phyloP scores from a whole-genome alignment of 2,329 filamentous ascomycete species.

The Sclerotinia spermophila region DNA sequence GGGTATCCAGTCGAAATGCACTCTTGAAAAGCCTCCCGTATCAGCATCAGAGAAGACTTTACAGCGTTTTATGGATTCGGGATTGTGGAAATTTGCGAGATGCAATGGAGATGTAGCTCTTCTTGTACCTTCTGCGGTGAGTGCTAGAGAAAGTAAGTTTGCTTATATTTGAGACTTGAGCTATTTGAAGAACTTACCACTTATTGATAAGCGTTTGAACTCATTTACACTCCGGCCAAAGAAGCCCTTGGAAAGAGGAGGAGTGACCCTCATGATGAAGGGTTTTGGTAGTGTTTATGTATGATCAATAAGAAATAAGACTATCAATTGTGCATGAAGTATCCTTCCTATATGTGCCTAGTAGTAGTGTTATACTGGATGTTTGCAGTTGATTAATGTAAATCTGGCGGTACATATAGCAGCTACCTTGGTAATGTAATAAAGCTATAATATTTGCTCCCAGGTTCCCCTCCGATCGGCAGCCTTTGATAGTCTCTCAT shows the following conservation, averaged over 20 bases:
- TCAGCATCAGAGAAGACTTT: constrained; percentile 85
- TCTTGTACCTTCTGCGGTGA: constrained; percentile 67
- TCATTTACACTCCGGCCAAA: constrained; percentile 57
- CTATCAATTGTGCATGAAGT: background rate
- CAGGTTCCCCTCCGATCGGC: constrained; percentile 3
- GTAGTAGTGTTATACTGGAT: background rate
- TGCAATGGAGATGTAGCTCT: constrained; percentile 59
- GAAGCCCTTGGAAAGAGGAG: constrained; percentile 50
- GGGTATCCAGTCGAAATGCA: constrained; percentile 55
- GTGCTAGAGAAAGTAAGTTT: constrained; percentile 45
- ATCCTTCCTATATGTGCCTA: background rate
- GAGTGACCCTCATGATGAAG: constrained; percentile 48
- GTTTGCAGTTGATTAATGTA: background rate
- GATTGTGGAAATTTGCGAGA: constrained; percentile 59
- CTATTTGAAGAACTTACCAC: constrained; percentile 43
- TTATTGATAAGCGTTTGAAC: constrained; percentile 52
- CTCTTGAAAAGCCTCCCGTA: constrained; percentile 81
- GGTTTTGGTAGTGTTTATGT: background rate
- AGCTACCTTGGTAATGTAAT: background rate
- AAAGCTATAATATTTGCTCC: background rate
- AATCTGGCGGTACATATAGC: background rate
- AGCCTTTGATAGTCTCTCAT: background rate
- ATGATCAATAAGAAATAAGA: background rate
- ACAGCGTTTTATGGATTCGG: constrained; percentile 47
- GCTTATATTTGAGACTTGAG: constrained; percentile 18